A percentile compares a stretch with the other conserved stretches of the same genome.
These are phyloP conservation scores for Irineochytrium annulatum DNA, from an alignment of 192 early-diverging fungal species.

Conservation along the genomic window DNA sequence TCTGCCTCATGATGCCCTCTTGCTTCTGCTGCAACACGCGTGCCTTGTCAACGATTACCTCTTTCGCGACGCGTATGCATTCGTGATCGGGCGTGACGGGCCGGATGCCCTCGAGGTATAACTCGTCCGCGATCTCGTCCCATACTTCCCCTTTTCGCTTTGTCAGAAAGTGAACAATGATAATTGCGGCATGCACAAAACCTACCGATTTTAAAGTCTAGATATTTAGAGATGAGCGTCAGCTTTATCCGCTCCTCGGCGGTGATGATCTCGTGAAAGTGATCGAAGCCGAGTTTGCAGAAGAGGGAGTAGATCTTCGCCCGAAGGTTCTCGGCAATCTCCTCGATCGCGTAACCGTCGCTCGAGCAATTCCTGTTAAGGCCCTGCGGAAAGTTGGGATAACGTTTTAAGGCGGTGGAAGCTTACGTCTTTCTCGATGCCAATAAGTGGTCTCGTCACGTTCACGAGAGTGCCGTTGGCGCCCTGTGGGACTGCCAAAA, in stretches of 20 bases:
- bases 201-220: slow-evolving; percentile 57
- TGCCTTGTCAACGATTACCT: slow-evolving; percentile 39
- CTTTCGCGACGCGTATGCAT: slow-evolving; percentile 68
- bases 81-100: slow-evolving; percentile 45
- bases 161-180: no score
- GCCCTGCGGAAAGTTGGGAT: neutral
- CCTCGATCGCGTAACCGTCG: slow-evolving; percentile 26
- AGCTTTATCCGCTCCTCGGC: slow-evolving; percentile 31
- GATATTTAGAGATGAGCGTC: slow-evolving; percentile 41
- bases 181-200: no score
- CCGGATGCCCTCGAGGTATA: slow-evolving; percentile 41
- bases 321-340: slow-evolving; percentile 26
- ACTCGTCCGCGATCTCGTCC: slow-evolving; percentile 44
- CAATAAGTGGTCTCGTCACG: slow-evolving; percentile 21
- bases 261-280: slow-evolving; percentile 8
- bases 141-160: no score
- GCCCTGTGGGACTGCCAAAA: slow-evolving; percentile 22
- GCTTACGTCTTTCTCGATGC: slow-evolving; percentile 3
- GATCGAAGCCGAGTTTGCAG: slow-evolving; percentile 42
- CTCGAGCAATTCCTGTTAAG: slow-evolving; percentile 2
- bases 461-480: slow-evolving; percentile 8
- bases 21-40: slow-evolving; percentile 29
- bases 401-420: neutral
- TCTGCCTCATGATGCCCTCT: slow-evolving; percentile 20
- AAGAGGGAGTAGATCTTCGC: slow-evolving; percentile 47